Evolutionary conservation across 169 alveolate species (phyloP), one percentile per base, ranked within the genome.

Genomic region (Eimeria praecox): DNA sequence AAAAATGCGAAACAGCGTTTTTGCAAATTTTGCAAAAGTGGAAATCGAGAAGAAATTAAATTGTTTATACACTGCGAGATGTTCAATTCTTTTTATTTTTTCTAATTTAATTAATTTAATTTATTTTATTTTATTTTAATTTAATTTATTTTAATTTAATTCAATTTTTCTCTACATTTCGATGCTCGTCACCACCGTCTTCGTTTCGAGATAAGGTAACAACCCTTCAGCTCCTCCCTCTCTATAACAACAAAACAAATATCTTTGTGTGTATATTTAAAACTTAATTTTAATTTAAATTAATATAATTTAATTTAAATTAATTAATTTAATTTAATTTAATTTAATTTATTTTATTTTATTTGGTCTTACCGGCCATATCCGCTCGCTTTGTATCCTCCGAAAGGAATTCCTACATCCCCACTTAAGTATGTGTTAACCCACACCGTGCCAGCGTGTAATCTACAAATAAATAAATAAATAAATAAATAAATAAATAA

Each of bases 361-460:
- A n/a, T n/a, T n/a, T n/a, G 59, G 59, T 9, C 59, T 52, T 38
- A 95, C 96, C 97, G n/a, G 44, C 97, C 97, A 14, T 77, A 69
- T 30, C 97, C 97, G 42, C 95, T 78, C 59, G 95, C 96, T 90
- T 98, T 98, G 95, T 87, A 97, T 69, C 99, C 99, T 49, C 99
- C 99, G 77, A 98, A 97, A 5, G 99, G 98, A 64, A 97, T 83
- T 10, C 98, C 96, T 27, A 89, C 93, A 59, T 87, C 97, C 8
- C 91, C 10, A 46, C 90, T 85, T 90, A 85, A 82, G 95, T 97
- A 98, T 77, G 98, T 85, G 85, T 98, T 98, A 27, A 98, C 96
- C 95, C 96, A 98, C 44, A 97, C 97, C 42, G 96, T 97, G 0
- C 99, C 98, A 16, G 97, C 98, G 42, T 89, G 73, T 52, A 94